Percentiles rank a stretch among this genome's conserved stretches.
phyloP scores from a whole-genome alignment of 768 basidiomycete genomes.

The Rhodotorula taiwanensis region DNA sequence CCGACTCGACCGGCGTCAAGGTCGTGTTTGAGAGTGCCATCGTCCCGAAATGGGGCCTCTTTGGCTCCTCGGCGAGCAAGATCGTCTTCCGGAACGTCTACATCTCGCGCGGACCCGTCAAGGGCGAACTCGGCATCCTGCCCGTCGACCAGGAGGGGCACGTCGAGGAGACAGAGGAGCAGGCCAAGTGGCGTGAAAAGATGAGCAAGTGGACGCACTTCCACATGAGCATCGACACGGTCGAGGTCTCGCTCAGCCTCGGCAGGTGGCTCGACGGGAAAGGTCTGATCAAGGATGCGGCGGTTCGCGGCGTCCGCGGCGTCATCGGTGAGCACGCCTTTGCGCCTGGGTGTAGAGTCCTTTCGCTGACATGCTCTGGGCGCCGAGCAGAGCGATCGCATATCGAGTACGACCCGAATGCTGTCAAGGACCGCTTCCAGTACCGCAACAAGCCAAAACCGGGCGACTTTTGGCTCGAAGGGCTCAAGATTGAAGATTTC shows the following conservation, averaged over 20 bases:
- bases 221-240: constrained; percentile 84
- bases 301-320: constrained; percentile 87
- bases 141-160: constrained; percentile 7
- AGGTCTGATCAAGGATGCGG: constrained; percentile 82
- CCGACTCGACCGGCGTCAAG: constrained; percentile 83
- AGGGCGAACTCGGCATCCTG: constrained; percentile 32
- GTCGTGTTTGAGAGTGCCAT: constrained; percentile 97
- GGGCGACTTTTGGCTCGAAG: constrained; percentile 88
- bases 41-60: constrained; percentile 74
- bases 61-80: constrained; percentile 51
- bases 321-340: constrained; percentile 71
- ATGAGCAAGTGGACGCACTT: constrained; percentile 75
- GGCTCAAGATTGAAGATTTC: constrained; percentile 82
- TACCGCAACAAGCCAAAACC: constrained; percentile 67
- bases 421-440: constrained; percentile 68
- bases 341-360: too few species aligned
- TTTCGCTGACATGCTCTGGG: too few species aligned
- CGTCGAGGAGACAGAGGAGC: constrained; percentile 17
- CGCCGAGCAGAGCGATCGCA: constrained; percentile 82
- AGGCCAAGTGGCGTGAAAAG: constrained; percentile 28
- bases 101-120: constrained; percentile 66
- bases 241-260: constrained; percentile 88
- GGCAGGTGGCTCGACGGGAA: constrained; percentile 92
- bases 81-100: constrained; percentile 97
- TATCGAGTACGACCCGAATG: constrained; percentile 64